Percentiles rank a stretch among this genome's conserved stretches.
Conservation (phyloP, 2,329 filamentous ascomycete species). For the Aspergillus jensenii region DNA sequence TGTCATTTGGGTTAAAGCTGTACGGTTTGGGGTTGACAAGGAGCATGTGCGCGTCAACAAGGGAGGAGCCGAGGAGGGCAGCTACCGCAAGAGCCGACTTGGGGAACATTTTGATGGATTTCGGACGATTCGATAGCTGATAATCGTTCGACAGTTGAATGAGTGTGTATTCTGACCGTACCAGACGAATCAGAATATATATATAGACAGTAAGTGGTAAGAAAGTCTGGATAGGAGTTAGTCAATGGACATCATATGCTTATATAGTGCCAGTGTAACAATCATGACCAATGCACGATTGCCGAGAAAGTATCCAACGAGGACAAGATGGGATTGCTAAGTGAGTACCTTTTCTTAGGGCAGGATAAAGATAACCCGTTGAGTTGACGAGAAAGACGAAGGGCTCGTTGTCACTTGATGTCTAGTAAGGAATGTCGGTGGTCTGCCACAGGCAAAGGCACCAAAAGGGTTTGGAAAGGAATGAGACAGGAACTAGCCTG, state of each 20-base stretch:
- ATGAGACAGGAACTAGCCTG: constrained; percentile 38
- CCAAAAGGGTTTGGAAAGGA: constrained; percentile 17
- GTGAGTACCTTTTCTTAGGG: constrained; percentile 4
- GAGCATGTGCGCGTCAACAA: too few species aligned
- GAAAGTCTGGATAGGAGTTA: constrained; percentile 3
- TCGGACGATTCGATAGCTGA: constrained; percentile 13
- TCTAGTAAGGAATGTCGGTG: constrained; percentile 28
- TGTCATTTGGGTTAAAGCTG: too few species aligned
- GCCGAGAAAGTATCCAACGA: not conserved
- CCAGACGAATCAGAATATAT: constrained; percentile 33
- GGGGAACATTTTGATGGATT: constrained; percentile 28
- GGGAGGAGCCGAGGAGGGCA: constrained; percentile 53
- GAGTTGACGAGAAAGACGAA: constrained; percentile 6
- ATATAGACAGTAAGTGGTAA: constrained; percentile 1
- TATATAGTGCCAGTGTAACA: not conserved
- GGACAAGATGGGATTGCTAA: not conserved
- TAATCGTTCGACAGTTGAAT: constrained; percentile 22
- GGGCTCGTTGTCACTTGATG: not conserved
- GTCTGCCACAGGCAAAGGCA: constrained; percentile 36
- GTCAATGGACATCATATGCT: not conserved
- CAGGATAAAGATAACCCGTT: not conserved
- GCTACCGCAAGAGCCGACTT: constrained; percentile 34
- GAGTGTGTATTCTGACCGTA: constrained; percentile 30
- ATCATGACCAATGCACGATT: not conserved
- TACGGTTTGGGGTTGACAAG: too few species aligned